Conservation (phyloP, 1,139 yeast genomes). For the Yamadazyma sp. region DNA sequence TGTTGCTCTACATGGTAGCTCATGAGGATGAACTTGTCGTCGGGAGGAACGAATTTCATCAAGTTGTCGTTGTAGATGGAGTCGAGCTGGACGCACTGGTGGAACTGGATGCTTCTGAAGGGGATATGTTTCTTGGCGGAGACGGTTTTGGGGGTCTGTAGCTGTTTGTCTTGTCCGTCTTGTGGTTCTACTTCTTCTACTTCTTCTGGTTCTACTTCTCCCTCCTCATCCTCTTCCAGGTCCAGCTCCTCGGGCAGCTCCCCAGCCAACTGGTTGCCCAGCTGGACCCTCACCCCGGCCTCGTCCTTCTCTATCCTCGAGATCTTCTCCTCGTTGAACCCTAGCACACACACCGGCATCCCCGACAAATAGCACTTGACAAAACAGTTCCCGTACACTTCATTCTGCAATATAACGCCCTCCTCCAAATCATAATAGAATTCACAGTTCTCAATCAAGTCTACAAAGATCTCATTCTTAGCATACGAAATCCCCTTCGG, state of each 20-base stretch:
- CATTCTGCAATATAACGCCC: constrained; percentile 31
- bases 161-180: not conserved
- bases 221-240: constrained; percentile 14
- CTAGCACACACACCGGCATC: constrained; percentile 46
- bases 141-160: not conserved
- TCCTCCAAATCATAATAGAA: constrained; percentile 38
- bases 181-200: constrained; percentile 9
- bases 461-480: constrained; percentile 47
- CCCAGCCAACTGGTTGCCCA: constrained; percentile 6
- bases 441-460: constrained; percentile 42
- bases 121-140: constrained; percentile 24
- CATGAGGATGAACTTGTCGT: constrained; percentile 42
- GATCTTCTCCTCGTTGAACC: constrained; percentile 40
- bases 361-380: constrained; percentile 47
- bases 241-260: constrained; percentile 15
- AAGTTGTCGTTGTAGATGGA: constrained; percentile 39
- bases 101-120: constrained; percentile 45
- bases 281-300: constrained; percentile 11
- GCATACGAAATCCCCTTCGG: constrained; percentile 50
- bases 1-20: constrained; percentile 44
- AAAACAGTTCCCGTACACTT: constrained; percentile 36
- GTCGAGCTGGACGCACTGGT: constrained; percentile 45
- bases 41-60: constrained; percentile 48
- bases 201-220: constrained; percentile 16
- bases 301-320: constrained; percentile 25